phyloP scores from a whole-genome alignment of 768 basidiomycete genomes.

The Amanita muscaria region DNA sequence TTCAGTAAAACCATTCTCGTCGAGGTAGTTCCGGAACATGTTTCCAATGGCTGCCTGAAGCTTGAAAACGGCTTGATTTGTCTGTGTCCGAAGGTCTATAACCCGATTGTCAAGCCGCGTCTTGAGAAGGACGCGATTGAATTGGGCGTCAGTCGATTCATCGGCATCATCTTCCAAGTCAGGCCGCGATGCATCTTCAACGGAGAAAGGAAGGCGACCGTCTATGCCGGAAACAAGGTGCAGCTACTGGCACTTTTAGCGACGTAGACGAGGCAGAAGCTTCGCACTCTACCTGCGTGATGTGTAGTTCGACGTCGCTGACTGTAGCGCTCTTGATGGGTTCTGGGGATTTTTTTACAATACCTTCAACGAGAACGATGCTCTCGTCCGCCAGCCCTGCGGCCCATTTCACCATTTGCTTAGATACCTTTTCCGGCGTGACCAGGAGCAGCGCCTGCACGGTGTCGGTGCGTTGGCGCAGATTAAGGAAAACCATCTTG shows the following conservation, averaged over 20 bases:
- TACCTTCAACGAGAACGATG: slow-evolving; percentile 85
- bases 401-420: slow-evolving; percentile 96
- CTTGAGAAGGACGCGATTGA: slow-evolving; percentile 79
- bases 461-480: slow-evolving; percentile 81
- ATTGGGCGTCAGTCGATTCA: slow-evolving; percentile 48
- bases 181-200: slow-evolving; percentile 86
- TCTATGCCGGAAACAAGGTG: slow-evolving; percentile 76
- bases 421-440: slow-evolving; percentile 71
- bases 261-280: not conserved
- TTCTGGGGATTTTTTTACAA: slow-evolving; percentile 69
- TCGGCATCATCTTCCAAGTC: slow-evolving; percentile 42
- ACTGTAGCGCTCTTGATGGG: slow-evolving; percentile 89
- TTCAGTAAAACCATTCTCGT: slow-evolving; percentile 72
- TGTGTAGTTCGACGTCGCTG: slow-evolving; percentile 78
- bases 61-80: slow-evolving; percentile 93
- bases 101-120: slow-evolving; percentile 93
- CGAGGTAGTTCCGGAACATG: slow-evolving; percentile 79
- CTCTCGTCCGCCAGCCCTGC: slow-evolving; percentile 73
- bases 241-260: slow-evolving; percentile 39
- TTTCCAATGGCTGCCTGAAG: slow-evolving; percentile 84
- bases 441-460: slow-evolving; percentile 80
- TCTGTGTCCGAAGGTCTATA: slow-evolving; percentile 90
- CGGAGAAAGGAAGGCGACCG: slow-evolving; percentile 76
- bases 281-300: slow-evolving; percentile 56
- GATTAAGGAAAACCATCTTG: slow-evolving; percentile 91